phyloP scores from a whole-genome alignment of 1,284 basidiomycete genomes.

The Ustilago lituana region DNA sequence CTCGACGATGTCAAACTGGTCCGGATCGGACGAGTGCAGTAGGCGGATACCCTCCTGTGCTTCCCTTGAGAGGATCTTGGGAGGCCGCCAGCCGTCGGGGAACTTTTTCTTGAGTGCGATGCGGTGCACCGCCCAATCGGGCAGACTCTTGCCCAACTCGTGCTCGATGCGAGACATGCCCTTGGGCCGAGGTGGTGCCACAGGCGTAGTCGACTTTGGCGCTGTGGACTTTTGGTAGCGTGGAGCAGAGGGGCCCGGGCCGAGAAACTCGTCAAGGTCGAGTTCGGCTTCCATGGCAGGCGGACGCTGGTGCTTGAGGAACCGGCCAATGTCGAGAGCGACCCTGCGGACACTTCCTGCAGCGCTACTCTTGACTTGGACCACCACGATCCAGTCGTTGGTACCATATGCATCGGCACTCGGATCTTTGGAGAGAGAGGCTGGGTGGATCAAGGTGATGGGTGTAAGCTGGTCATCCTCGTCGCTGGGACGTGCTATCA shows the following conservation, averaged over 20 bases:
- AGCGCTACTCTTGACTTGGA: constrained; percentile 55
- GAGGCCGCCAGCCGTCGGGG: constrained; percentile 63
- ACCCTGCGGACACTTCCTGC: constrained; percentile 55
- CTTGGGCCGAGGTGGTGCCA: constrained; percentile 39
- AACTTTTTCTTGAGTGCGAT: constrained; percentile 57
- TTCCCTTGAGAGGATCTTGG: constrained; percentile 61
- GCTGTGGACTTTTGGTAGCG: constrained; percentile 15
- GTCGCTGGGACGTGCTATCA: constrained; percentile 48
- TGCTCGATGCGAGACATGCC: constrained; percentile 60
- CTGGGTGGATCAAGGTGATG: constrained; percentile 53
- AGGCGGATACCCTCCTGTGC: constrained; percentile 63
- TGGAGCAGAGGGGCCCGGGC: constrained; percentile 33
- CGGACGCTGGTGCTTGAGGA: constrained; percentile 38
- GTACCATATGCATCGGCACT: constrained; percentile 31
- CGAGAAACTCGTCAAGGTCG: constrained; percentile 54
- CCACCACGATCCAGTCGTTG: constrained; percentile 63
- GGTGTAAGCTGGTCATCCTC: constrained; percentile 45
- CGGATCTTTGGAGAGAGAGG: constrained; percentile 44
- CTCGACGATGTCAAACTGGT: constrained; percentile 45
- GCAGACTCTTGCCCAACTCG: constrained; percentile 50
- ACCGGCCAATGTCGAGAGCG: constrained; percentile 50
- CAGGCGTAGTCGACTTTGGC: constrained; percentile 4
- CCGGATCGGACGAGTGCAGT: constrained; percentile 59
- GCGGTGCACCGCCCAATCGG: constrained; percentile 55
- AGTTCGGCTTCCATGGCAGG: constrained; percentile 29